A percentile compares a stretch with the other conserved stretches of the same genome.
phyloP scores from a whole-genome alignment of 371 early-diverging fungal genomes.

The Nosema muscidifuracis region DNA sequence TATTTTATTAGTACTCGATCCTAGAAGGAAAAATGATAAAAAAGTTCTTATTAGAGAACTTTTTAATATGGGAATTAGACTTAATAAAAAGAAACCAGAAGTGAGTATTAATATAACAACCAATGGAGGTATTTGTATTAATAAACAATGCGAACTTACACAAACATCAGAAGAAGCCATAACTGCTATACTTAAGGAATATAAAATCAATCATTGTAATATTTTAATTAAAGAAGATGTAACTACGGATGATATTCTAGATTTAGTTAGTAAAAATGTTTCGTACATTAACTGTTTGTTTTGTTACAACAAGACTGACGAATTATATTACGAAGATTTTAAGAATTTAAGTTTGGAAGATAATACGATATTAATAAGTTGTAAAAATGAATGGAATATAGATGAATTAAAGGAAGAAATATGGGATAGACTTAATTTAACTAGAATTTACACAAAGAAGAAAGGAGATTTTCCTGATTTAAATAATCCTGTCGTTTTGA shows the following conservation, averaged over 20 bases:
- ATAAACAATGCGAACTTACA: slow-evolving; percentile 36
- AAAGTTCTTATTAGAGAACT: slow-evolving; percentile 55
- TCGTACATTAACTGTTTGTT: slow-evolving; percentile 57
- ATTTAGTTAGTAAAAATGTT: slow-evolving; percentile 50
- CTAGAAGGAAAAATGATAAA: slow-evolving; percentile 47
- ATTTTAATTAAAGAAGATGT: slow-evolving; percentile 57
- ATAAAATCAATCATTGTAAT: slow-evolving; percentile 55
- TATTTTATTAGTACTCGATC: slow-evolving; percentile 57
- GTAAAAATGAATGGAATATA: slow-evolving; percentile 58
- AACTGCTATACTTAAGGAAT: slow-evolving; percentile 53
- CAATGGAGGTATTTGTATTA: slow-evolving; percentile 54
- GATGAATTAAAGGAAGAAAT: slow-evolving; percentile 52
- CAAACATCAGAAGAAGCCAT: slow-evolving; percentile 55
- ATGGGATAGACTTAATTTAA: slow-evolving; percentile 56
- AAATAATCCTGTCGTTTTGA: slow-evolving; percentile 52
- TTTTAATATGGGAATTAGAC: slow-evolving; percentile 58
- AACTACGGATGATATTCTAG: slow-evolving; percentile 58
- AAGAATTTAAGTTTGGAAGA: slow-evolving; percentile 33
- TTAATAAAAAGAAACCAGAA: slow-evolving; percentile 57
- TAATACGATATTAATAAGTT: slow-evolving; percentile 54
- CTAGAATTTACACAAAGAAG: slow-evolving; percentile 58
- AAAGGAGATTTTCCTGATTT: slow-evolving; percentile 53
- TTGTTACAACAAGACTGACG: slow-evolving; percentile 61
- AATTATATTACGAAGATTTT: slow-evolving; percentile 56
- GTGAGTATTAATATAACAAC: slow-evolving; percentile 44